Conservation (phyloP, 352 stramenopile species). For the Pythium inflatum region DNA sequence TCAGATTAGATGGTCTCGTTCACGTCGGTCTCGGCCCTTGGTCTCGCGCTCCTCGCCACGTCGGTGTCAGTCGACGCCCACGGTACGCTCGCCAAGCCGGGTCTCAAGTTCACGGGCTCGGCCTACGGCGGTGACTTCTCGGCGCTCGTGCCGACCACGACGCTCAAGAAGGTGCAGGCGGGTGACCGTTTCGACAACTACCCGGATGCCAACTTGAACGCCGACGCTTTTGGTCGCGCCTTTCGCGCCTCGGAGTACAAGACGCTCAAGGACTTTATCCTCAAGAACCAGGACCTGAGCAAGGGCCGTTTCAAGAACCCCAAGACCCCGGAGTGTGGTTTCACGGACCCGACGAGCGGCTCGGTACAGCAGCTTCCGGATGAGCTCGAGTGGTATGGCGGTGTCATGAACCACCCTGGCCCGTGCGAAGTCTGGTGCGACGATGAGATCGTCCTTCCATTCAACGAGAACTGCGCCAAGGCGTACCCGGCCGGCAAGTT, state of each 20-base stretch:
- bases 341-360: slow-evolving; percentile 44
- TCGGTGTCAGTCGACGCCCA: slow-evolving; percentile 1
- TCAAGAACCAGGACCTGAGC: slow-evolving; percentile 42
- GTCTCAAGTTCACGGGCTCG: slow-evolving; percentile 11
- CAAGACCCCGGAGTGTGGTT: slow-evolving; percentile 44
- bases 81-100: slow-evolving; percentile 17
- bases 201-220: background rate
- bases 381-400: slow-evolving; percentile 49
- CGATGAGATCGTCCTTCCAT: slow-evolving; percentile 35
- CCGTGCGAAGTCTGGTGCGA: slow-evolving; percentile 56
- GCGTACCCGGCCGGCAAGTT: slow-evolving; percentile 41
- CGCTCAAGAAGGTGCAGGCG: slow-evolving; percentile 8
- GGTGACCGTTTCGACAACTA: too few relatives aligned
- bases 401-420: slow-evolving; percentile 42
- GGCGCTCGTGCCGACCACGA: slow-evolving; percentile 4
- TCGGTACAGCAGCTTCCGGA: slow-evolving; percentile 32
- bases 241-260: slow-evolving; percentile 54
- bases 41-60: background rate
- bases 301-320: slow-evolving; percentile 29
- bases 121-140: slow-evolving; percentile 17
- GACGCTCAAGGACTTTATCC: slow-evolving; percentile 48
- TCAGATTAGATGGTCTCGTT: background rate
- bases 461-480: slow-evolving; percentile 41
- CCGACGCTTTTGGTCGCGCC: slow-evolving; percentile 10
- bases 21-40: background rate